Conservation (phyloP, 139 green algal genomes). For the Chlamydomonas applanata region DNA sequence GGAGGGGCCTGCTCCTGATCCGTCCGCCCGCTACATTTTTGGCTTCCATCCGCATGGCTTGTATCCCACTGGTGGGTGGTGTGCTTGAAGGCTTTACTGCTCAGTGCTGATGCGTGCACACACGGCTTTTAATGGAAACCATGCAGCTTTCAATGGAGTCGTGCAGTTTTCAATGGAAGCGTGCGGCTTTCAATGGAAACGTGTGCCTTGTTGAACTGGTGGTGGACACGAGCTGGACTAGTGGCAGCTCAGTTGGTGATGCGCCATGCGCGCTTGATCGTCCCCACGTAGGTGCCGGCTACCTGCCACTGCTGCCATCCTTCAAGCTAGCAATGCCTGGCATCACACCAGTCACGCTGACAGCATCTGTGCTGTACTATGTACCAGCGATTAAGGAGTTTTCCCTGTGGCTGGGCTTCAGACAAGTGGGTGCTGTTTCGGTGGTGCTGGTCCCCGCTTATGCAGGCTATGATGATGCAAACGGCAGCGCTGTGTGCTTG, state of each 20-base stretch:
- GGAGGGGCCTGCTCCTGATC: background rate
- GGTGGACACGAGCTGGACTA: background rate
- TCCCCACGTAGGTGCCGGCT: conserved; percentile 60
- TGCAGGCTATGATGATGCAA: background rate
- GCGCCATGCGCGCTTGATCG: background rate
- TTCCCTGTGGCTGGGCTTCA: conserved; percentile 59
- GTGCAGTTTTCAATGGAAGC: no score
- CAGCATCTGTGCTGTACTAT: conserved; percentile 45
- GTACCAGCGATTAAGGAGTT: conserved; percentile 63
- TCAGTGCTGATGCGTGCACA: no score
- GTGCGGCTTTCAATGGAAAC: background rate
- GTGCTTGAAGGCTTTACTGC: no score
- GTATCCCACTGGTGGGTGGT: conserved; percentile 64
- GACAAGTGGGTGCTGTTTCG: conserved; percentile 55
- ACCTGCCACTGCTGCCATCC: conserved; percentile 62
- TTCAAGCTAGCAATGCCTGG: conserved; percentile 47
- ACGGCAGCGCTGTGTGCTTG: background rate
- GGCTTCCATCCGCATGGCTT: conserved; percentile 79
- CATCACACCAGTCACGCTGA: conserved; percentile 37
- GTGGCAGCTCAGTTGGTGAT: background rate
- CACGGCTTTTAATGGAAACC: no score
- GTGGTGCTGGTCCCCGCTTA: no score
- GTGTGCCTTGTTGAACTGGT: background rate
- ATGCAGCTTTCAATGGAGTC: no score
- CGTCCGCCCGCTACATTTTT: conserved; percentile 60